phyloP scores from a whole-genome alignment of 495 filamentous ascomycete species.

The Cercophora sp. region DNA sequence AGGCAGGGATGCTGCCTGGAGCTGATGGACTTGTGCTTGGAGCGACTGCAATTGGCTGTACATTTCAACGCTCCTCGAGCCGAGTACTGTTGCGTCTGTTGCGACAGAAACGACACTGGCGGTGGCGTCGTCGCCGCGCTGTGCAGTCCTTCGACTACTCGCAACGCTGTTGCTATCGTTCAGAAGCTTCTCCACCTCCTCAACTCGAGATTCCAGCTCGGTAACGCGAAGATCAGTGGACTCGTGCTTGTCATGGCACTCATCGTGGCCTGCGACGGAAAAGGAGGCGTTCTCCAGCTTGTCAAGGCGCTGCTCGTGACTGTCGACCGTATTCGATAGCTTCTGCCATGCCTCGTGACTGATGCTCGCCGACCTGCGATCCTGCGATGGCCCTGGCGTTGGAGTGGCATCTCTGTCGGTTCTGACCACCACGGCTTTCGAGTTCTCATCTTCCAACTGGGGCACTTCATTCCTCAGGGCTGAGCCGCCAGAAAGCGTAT shows the following conservation, averaged over 20 bases:
- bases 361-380: not conserved
- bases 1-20: constrained; percentile 54
- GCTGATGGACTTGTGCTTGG: constrained; percentile 51
- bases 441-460: constrained; percentile 11
- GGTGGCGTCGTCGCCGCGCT: constrained; percentile 32
- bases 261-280: constrained; percentile 52
- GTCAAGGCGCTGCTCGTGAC: constrained; percentile 55
- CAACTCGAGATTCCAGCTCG: constrained; percentile 58
- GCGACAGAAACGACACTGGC: constrained; percentile 43
- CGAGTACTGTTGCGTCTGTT: constrained; percentile 36
- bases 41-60: constrained; percentile 51
- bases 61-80: constrained; percentile 38
- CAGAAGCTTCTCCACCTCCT: constrained; percentile 55
- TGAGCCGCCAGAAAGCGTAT: constrained; percentile 41
- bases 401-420: constrained; percentile 9
- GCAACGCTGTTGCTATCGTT: constrained; percentile 42
- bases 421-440: constrained; percentile 14
- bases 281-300: constrained; percentile 59
- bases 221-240: constrained; percentile 53
- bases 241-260: constrained; percentile 56
- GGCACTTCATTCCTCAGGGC: constrained; percentile 24
- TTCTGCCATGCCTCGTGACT: constrained; percentile 30
- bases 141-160: constrained; percentile 27
- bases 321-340: constrained; percentile 38
- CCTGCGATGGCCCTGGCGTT: constrained; percentile 12